These are phyloP conservation scores for Phlebopus sp. DNA, from an alignment of 1,284 basidiomycete genomes.

Conservation along the genomic window DNA sequence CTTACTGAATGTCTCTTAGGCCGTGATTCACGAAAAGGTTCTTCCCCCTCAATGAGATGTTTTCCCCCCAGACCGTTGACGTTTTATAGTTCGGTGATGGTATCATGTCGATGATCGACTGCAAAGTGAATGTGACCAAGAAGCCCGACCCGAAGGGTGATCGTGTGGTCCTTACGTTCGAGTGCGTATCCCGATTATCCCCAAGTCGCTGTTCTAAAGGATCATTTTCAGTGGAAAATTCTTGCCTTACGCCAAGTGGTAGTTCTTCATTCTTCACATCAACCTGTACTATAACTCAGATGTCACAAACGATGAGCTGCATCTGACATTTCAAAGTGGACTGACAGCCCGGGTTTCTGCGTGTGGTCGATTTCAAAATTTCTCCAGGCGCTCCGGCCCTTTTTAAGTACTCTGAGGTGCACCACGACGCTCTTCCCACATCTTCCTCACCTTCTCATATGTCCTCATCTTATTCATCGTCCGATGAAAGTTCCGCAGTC, in stretches of 20 bases:
- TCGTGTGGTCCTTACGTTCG: conserved; percentile 78
- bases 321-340: conserved; percentile 15
- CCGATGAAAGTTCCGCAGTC: conserved; percentile 10
- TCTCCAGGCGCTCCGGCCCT: conserved; percentile 3
- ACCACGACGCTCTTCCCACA: background rate
- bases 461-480: conserved; percentile 16
- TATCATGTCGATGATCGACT: conserved; percentile 91
- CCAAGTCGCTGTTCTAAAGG: conserved; percentile 4
- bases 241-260: conserved; percentile 70
- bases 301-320: background rate
- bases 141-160: conserved; percentile 83
- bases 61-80: background rate
- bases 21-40: conserved; percentile 86
- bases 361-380: conserved; percentile 9
- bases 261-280: conserved; percentile 7
- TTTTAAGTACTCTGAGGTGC: conserved; percentile 11
- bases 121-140: conserved; percentile 68
- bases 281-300: background rate
- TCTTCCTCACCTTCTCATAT: conserved; percentile 5
- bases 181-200: conserved; percentile 49
- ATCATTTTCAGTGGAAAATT: conserved; percentile 59
- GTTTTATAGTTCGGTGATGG: conserved; percentile 76
- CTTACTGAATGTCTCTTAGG: conserved; percentile 37
- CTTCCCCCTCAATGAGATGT: background rate
- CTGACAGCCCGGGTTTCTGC: conserved; percentile 5